Conservation (phyloP, 2,329 filamentous ascomycete genomes). For the Xylariaceae sp. region DNA sequence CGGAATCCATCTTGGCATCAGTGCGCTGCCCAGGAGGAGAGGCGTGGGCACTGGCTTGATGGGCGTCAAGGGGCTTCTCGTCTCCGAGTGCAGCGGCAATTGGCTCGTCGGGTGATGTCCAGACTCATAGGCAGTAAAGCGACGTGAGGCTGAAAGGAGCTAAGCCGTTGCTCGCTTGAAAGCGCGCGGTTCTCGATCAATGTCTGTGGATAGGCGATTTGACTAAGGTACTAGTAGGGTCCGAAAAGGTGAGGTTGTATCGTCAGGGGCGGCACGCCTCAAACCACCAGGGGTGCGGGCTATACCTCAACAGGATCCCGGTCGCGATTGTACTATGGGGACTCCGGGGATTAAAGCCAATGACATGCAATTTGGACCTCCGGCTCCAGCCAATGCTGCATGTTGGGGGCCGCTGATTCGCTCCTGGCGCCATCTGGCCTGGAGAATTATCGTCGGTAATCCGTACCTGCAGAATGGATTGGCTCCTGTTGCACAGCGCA, state of each 20-base stretch:
- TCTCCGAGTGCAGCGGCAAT: conserved; percentile 1
- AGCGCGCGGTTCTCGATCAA: conserved; percentile 29
- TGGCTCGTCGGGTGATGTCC: conserved; percentile 7
- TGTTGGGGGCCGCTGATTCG: conserved; percentile 10
- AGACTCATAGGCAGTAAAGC: conserved; percentile 16
- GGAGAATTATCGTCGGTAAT: conserved; percentile 5
- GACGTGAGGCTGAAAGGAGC: conserved; percentile 11
- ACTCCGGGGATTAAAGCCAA: conserved; percentile 6
- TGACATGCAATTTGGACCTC: conserved; percentile 10
- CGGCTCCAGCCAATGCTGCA: conserved; percentile 18
- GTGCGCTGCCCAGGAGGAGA: conserved; percentile 3
- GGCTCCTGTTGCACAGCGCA: conserved; percentile 6
- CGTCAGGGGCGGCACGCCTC: conserved; percentile 23
- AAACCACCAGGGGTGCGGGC: neutral
- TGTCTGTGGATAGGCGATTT: conserved; percentile 13
- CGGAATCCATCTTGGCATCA: conserved; percentile 1
- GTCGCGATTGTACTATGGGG: conserved; percentile 3
- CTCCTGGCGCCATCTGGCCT: neutral
- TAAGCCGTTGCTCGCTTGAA: conserved; percentile 3
- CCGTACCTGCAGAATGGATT: conserved; percentile 9
- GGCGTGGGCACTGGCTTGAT: neutral
- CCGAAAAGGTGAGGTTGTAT: conserved; percentile 20
- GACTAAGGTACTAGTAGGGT: no score
- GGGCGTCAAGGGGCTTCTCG: neutral
- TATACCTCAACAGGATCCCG: neutral